Evolutionary conservation across 345 rosid species (phyloP), one percentile per base, ranked within the genome.

Genomic region (Hypericum androsaemum): DNA sequence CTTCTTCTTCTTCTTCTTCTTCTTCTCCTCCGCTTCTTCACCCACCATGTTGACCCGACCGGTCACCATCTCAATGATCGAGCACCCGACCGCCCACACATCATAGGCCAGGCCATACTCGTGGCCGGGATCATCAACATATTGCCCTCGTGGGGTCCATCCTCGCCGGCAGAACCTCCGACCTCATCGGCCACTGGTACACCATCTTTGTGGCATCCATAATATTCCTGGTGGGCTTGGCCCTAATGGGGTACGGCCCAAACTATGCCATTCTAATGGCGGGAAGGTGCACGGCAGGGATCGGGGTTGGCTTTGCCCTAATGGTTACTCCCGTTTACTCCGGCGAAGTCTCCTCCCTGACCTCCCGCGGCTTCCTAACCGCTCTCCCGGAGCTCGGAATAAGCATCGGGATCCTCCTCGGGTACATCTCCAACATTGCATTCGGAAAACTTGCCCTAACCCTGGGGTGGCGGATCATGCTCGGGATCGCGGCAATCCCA

Each of bases 391-490:
- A 88, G 61, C 67, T 84, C 9, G 77, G 96, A 53, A 90, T 85
- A 43, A 77, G 88, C 40, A 10, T 82, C 0, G 98, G 98, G 0
- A 80, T 90, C 56, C 57, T 90, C 43, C 7, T 66, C 0, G 98
- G 98, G 10, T 90, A 90, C 39, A 43, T 80, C 3, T 79, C 95
- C 0, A 90, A 90, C 39, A 84, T 73, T 50, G 46, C 71, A 47
- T 79, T 83, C 9, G 73, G 80, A 22, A 86, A 74, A 67, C 36
- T 80, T 59, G 53, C 82, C 0, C 51, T 89, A 57, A 79, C 54
- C 43, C 77, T 89, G 5, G 94, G 97, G 5, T 89, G 97, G 97
- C 74, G 97, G n/a, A 39, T 84, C 22, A 90, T 90, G 95, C 89
- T 84, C 6, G 92, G 96, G 7, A 35, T 87, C 8, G 96, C 92